These are phyloP conservation scores for Xanthoconium separans DNA, from an alignment of 1,284 basidiomycete genomes.

Conservation along the genomic window DNA sequence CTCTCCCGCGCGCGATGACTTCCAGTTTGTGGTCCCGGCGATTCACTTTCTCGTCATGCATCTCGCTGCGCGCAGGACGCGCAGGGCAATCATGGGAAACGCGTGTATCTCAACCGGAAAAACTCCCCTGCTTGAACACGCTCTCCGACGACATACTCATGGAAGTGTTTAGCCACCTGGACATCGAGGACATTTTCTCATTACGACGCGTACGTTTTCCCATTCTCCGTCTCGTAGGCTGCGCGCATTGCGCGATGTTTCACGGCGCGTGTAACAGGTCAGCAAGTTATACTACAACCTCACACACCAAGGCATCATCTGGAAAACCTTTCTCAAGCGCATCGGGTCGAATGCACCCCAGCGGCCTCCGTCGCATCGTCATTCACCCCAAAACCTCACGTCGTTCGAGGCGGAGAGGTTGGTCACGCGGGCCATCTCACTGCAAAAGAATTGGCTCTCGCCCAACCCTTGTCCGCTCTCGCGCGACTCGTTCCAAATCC, in stretches of 20 bases:
- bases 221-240: background rate
- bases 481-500: slow-evolving; percentile 37
- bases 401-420: slow-evolving; percentile 63
- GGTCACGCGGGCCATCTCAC: slow-evolving; percentile 57
- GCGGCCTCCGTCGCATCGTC: slow-evolving; percentile 57
- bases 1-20: slow-evolving; percentile 22
- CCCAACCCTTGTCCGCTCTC: slow-evolving; percentile 38
- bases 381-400: slow-evolving; percentile 41
- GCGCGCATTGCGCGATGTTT: background rate
- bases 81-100: slow-evolving; percentile 25
- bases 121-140: slow-evolving; percentile 28
- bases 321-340: slow-evolving; percentile 60
- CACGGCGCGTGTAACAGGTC: slow-evolving; percentile 37
- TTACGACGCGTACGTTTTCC: slow-evolving; percentile 46
- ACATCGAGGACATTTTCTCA: slow-evolving; percentile 53
- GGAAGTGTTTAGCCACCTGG: slow-evolving; percentile 48
- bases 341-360: slow-evolving; percentile 60
- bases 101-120: slow-evolving; percentile 19
- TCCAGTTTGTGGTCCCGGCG: slow-evolving; percentile 24
- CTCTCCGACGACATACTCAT: slow-evolving; percentile 46
- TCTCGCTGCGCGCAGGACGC: slow-evolving; percentile 9
- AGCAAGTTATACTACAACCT: slow-evolving; percentile 55
- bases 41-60: slow-evolving; percentile 20
- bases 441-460: slow-evolving; percentile 57
- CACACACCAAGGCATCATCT: slow-evolving; percentile 65